Base-by-base conservation (phyloP, 495 filamentous ascomycete genomes). In the Penicillium waksmanii region DNA sequence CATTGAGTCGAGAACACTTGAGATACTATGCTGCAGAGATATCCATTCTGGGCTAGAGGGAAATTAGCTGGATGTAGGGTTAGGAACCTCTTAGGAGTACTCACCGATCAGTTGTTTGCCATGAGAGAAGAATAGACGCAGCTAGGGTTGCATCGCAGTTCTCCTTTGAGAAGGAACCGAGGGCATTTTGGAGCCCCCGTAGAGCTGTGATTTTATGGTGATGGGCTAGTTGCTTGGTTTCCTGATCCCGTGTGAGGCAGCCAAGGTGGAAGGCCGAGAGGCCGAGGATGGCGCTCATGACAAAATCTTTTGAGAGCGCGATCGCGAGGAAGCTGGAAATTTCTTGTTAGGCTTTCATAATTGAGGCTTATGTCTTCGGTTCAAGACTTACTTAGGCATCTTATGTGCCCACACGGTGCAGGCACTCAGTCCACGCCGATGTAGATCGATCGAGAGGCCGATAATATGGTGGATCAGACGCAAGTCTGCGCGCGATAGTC, bases 51-150 rank as follows among this genome's bases (percentile, higher is more conserved):
- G 87, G 90, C 93, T 97, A 72, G 62, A 34, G 49, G 35, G 53
- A 58, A 66, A 49, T 76, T 54, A 75, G 74, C 64, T 58, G 46
- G 15, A 35, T 60, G 35, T 5, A 18, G 2, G 17, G 8, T 3
- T 57, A 47, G 36, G 23, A 63, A 56, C 69, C 66, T 47, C 67
- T 57, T 55, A 60, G 66, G 58, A 72, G 38, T 68, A 55, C 91
- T 82, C 80, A 97, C 95, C 93, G 97, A 77, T 98, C 95, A 62
- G 88, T 92, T 58, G 91, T 90, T 77, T 98, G 95, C 96, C 96
- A 98, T 47, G 94, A 94, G 46, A 98, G 80, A 50, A 98, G 82
- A 35, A 97, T 86, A 12, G 93, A 98, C 25, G 95, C 91, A 52
- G 93, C 95, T 31, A 98, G 82, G 56, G 97, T 88, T 36, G 94